Evolutionary conservation across 1,284 basidiomycete species (phyloP).

Genomic region (Marasmius oreades): DNA sequence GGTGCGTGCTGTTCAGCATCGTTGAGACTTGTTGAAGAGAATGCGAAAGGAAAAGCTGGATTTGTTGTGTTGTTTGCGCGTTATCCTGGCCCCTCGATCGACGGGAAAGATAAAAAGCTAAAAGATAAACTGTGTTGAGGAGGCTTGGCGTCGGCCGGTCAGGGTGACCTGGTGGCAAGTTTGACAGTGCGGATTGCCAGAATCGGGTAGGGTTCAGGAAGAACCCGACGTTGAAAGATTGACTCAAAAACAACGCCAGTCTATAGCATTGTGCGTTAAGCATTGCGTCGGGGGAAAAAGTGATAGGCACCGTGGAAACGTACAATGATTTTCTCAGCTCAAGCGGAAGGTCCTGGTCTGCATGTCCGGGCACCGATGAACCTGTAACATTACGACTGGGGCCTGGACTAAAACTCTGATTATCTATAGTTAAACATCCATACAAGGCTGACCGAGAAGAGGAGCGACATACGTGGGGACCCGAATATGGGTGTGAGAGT

Average conservation of each 20-base stretch:
- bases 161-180: conserved; percentile 24
- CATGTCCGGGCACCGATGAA: no score
- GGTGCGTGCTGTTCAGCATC: neutral
- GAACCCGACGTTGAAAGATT: conserved; percentile 43
- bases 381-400: no score
- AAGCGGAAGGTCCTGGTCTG: no score
- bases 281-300: no score
- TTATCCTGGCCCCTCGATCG: neutral
- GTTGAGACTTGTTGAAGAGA: neutral
- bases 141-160: conserved; percentile 46
- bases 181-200: conserved; percentile 17
- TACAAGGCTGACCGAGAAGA: no score
- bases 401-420: no score
- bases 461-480: no score
- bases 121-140: conserved; percentile 44
- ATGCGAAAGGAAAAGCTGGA: neutral
- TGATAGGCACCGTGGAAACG: no score
- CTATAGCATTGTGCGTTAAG: no score
- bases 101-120: conserved; percentile 43
- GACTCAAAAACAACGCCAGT: conserved; percentile 5
- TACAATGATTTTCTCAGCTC: no score
- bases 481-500: neutral
- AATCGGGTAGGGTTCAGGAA: conserved; percentile 44
- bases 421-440: no score
- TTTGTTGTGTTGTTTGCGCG: neutral